A percentile compares a stretch with the other conserved stretches of the same genome.
phyloP scores from a whole-genome alignment of 495 filamentous ascomycete genomes.

The Aspergillus carlsbadensis region DNA sequence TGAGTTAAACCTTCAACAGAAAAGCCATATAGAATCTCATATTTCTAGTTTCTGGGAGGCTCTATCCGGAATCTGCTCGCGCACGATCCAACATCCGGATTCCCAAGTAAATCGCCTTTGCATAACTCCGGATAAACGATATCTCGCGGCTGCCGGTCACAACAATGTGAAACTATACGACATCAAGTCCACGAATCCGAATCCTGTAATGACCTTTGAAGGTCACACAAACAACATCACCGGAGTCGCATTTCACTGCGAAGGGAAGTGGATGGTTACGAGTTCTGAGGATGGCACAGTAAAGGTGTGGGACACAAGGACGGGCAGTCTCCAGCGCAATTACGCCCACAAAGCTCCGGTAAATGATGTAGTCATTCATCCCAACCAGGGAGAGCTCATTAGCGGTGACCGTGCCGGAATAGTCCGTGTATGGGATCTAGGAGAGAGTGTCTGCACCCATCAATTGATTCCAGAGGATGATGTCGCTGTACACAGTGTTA shows the following conservation, averaged over 20 bases:
- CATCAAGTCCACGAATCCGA: slow-evolving; percentile 93
- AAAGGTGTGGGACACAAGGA: slow-evolving; percentile 97
- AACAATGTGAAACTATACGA: slow-evolving; percentile 96
- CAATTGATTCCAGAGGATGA: slow-evolving; percentile 97
- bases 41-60: slow-evolving; percentile 89
- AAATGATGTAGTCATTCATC: slow-evolving; percentile 94
- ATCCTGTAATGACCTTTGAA: slow-evolving; percentile 87
- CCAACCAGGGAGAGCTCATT: slow-evolving; percentile 96
- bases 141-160: slow-evolving; percentile 90
- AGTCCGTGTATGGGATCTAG: slow-evolving; percentile 93
- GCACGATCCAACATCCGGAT: slow-evolving; percentile 95
- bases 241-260: slow-evolving; percentile 94
- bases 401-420: slow-evolving; percentile 91
- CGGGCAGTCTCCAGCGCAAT: slow-evolving; percentile 83
- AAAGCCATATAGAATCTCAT: slow-evolving; percentile 9
- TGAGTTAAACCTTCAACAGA: slow-evolving; percentile 39
- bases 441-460: slow-evolving; percentile 95
- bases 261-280: slow-evolving; percentile 99
- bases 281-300: slow-evolving; percentile 96
- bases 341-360: slow-evolving; percentile 85
- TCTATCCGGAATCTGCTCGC: slow-evolving; percentile 93
- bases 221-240: slow-evolving; percentile 95
- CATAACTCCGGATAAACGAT: slow-evolving; percentile 97
- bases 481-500: slow-evolving; percentile 87
- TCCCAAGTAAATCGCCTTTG: slow-evolving; percentile 98